Evolutionary conservation across 2,329 filamentous ascomycete species (phyloP), one percentile per base, ranked within the genome.

Genomic region (Venturia carpophila): DNA sequence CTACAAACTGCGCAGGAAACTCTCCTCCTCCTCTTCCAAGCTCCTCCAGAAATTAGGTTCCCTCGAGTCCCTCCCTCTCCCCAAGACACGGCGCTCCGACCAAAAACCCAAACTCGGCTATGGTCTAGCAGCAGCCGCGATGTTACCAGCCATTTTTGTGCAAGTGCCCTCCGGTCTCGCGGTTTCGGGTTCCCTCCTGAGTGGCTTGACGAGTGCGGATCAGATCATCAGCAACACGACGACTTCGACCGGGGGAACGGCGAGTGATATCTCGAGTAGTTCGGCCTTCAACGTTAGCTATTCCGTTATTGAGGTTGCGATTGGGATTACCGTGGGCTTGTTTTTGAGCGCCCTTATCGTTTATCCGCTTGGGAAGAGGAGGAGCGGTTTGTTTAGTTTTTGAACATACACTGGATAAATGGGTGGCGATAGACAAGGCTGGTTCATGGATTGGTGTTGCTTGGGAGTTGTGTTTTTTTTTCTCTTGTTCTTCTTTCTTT

Each of bases 91-190:
- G 1, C 52, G 37, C 11, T 47, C 41, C 17, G 19, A 11, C 34
- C 41, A 47, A 49, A 64, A 58, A 43, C 43, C 34, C 21, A 64
- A 58, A 58, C 19, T 64, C 5, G 86, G 88, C 15, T 91, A 92
- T 73, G 89, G 89, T 1, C 83, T 96, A 2, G 92, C 92, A 0
- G 91, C 91, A 0, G 90, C 91, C 0, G 88, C 90, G 1, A 90
- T 96, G 81, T 78, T 96, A 11, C 92, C 92, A 0, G 92, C 89
- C 5, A 95, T 96, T 68, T 95, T 95, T 68, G 83, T 86, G 1
- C 83, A 86, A 66, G 84, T 87, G 0, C 84, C 84, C 0, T 83
- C 79, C 2, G 84, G 84, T 1, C 75, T 87, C 2, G 82, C 84
- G 2, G 84, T 85, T 1, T 80, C 78, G 63, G 84, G 84, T 0